Conservation (phyloP, 1,284 basidiomycete species). For the Xanthoconium separans region DNA sequence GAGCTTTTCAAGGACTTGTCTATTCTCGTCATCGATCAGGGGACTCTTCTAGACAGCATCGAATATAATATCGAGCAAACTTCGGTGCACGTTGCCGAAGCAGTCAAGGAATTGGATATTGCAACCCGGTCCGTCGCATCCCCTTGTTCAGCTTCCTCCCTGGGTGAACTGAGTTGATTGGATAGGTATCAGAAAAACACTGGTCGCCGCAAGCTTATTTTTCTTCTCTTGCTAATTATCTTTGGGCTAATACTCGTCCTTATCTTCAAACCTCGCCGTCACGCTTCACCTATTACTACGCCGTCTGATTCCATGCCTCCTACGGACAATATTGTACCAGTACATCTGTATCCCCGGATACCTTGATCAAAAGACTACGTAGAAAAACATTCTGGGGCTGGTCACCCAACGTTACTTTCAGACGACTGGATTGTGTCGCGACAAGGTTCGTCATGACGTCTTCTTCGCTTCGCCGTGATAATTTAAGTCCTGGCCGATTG, state of each 20-base stretch:
- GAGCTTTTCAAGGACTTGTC: conserved; percentile 96
- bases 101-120: conserved; percentile 80
- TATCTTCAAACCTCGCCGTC: conserved; percentile 75
- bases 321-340: conserved; percentile 30
- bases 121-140: conserved; percentile 67
- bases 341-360: conserved; percentile 35
- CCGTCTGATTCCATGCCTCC: conserved; percentile 17
- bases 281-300: conserved; percentile 28
- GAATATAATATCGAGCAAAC: conserved; percentile 98
- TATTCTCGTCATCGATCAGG: conserved; percentile 95
- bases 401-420: conserved; percentile 3
- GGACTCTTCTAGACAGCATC: conserved; percentile 92
- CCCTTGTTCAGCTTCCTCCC: not conserved
- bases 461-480: conserved; percentile 4
- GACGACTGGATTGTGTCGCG: conserved; percentile 3
- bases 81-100: conserved; percentile 76
- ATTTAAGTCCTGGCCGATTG: conserved; percentile 13
- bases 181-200: conserved; percentile 89
- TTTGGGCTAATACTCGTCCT: conserved; percentile 80
- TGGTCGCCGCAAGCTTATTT: conserved; percentile 89
- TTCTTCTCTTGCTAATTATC: conserved; percentile 88
- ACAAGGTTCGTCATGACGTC: conserved; percentile 22
- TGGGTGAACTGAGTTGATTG: conserved; percentile 8
- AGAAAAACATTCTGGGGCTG: conserved; percentile 13
- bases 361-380: conserved; percentile 26